Evolutionary conservation across 352 stramenopile species (phyloP).

Genomic region (Phytophthora constricta): DNA sequence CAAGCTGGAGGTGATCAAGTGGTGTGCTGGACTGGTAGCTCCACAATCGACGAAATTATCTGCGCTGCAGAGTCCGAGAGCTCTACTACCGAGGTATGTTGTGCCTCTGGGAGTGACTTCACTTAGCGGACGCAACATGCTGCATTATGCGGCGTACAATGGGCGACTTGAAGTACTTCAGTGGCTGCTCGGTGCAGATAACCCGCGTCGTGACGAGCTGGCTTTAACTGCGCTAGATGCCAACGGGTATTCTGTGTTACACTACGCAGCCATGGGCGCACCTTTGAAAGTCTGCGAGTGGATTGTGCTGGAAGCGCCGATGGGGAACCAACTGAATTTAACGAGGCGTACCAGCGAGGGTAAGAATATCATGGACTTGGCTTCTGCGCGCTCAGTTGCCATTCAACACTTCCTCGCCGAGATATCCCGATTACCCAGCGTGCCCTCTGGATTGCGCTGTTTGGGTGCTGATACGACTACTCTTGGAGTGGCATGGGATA

Average conservation of each 20-base stretch:
- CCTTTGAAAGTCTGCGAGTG: slow-evolving; percentile 65
- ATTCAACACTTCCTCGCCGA: slow-evolving; percentile 56
- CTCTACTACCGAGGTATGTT: slow-evolving; percentile 8
- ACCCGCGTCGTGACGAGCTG: slow-evolving; percentile 35
- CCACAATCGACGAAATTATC: background rate
- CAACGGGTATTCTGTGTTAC: slow-evolving; percentile 67
- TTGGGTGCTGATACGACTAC: slow-evolving; percentile 60
- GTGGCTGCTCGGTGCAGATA: slow-evolving; percentile 49
- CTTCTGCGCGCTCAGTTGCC: slow-evolving; percentile 31
- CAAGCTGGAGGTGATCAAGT: slow-evolving; percentile 63
- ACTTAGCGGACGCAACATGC: slow-evolving; percentile 64
- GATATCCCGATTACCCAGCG: slow-evolving; percentile 37
- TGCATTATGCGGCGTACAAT: slow-evolving; percentile 80
- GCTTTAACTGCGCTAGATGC: slow-evolving; percentile 48
- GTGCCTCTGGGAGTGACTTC: slow-evolving; percentile 55
- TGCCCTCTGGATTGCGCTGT: slow-evolving; percentile 45
- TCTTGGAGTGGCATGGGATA: slow-evolving; percentile 64
- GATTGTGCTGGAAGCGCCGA: slow-evolving; percentile 58
- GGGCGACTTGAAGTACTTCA: slow-evolving; percentile 51
- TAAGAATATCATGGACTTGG: slow-evolving; percentile 51
- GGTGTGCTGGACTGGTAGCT: slow-evolving; percentile 39
- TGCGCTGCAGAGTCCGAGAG: background rate
- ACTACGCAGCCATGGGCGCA: slow-evolving; percentile 71
- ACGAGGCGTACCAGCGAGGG: slow-evolving; percentile 51
- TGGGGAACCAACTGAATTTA: slow-evolving; percentile 47